phyloP scores from a whole-genome alignment of 2,329 filamentous ascomycete species.

The Fusarium sp. region DNA sequence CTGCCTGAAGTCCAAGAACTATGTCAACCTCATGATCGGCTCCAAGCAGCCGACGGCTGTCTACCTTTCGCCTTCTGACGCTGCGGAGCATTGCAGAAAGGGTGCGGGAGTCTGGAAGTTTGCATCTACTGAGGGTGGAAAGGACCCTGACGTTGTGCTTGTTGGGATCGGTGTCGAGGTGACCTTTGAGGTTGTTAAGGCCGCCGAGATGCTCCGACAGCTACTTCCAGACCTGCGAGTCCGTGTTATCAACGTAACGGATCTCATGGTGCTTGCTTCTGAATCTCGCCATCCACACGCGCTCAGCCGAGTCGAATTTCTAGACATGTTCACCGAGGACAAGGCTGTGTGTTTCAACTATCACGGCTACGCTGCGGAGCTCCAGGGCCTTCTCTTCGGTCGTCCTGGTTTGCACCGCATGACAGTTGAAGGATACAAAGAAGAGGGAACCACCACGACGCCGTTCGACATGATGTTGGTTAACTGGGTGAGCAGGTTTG shows the following conservation, averaged over 20 bases:
- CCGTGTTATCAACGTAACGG: conserved; percentile 74
- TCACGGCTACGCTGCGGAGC: conserved; percentile 71
- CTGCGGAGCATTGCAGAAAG: conserved; percentile 68
- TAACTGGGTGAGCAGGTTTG: conserved; percentile 70
- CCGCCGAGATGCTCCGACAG: conserved; percentile 65
- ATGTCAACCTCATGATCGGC: conserved; percentile 76
- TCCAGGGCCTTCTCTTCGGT: conserved; percentile 72
- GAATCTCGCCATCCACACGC: conserved; percentile 70
- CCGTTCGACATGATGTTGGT: conserved; percentile 78
- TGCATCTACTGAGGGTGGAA: conserved; percentile 66
- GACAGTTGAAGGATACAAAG: conserved; percentile 69
- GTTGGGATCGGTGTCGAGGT: conserved; percentile 74
- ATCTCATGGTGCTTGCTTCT: conserved; percentile 71
- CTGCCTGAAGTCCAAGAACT: conserved; percentile 71
- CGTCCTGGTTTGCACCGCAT: conserved; percentile 63
- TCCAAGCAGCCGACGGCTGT: conserved; percentile 74
- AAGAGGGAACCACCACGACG: conserved; percentile 75
- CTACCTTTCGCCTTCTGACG: conserved; percentile 70
- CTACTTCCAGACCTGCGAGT: conserved; percentile 65
- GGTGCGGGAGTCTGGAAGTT: conserved; percentile 73
- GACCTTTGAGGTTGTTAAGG: conserved; percentile 73
- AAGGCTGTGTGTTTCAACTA: conserved; percentile 73
- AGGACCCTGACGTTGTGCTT: conserved; percentile 71
- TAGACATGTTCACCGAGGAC: conserved; percentile 68
- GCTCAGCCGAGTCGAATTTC: conserved; percentile 63